phyloP scores from a whole-genome alignment of 106 monocot species.

The Alisma plantagoaquatica region DNA sequence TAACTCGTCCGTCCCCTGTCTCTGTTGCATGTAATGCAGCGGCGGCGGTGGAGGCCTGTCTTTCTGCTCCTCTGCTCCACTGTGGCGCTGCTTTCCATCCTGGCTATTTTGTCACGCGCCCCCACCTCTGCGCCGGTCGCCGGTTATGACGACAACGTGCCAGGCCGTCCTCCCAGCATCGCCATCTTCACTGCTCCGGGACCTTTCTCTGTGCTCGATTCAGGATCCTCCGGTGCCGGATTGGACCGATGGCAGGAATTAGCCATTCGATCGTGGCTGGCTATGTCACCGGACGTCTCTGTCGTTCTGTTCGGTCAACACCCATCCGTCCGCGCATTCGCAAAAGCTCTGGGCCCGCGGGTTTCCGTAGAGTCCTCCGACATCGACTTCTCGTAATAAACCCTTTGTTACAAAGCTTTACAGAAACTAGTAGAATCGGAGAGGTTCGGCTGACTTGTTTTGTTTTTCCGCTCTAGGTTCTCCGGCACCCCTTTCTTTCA shows the following conservation, averaged over 20 bases:
- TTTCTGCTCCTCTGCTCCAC: too few species aligned
- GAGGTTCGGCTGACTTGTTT: too few species aligned
- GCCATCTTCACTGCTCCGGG: conserved; percentile 62
- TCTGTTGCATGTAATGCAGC: too few species aligned
- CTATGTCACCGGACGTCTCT: conserved; percentile 32
- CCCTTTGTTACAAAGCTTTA: neutral
- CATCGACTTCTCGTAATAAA: conserved; percentile 76
- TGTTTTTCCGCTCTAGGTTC: conserved; percentile 39
- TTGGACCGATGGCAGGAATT: conserved; percentile 43
- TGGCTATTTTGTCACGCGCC: too few species aligned
- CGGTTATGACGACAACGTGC: conserved; percentile 3
- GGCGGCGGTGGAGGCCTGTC: too few species aligned
- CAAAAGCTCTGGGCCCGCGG: conserved; percentile 34
- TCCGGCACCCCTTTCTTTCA: conserved; percentile 84
- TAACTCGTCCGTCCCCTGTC: too few species aligned
- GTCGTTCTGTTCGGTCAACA: conserved; percentile 71
- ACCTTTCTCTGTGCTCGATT: conserved; percentile 11
- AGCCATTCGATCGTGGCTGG: conserved; percentile 81
- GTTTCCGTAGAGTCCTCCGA: conserved; percentile 51
- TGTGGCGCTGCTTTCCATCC: too few species aligned
- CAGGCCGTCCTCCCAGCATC: conserved; percentile 14
- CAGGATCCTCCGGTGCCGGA: neutral
- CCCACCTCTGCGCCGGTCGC: neutral
- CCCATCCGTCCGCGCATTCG: conserved; percentile 37
- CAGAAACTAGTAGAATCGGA: too few species aligned